Conservation (phyloP, 1,284 basidiomycete species). For the Heterobasidion parviporum region DNA sequence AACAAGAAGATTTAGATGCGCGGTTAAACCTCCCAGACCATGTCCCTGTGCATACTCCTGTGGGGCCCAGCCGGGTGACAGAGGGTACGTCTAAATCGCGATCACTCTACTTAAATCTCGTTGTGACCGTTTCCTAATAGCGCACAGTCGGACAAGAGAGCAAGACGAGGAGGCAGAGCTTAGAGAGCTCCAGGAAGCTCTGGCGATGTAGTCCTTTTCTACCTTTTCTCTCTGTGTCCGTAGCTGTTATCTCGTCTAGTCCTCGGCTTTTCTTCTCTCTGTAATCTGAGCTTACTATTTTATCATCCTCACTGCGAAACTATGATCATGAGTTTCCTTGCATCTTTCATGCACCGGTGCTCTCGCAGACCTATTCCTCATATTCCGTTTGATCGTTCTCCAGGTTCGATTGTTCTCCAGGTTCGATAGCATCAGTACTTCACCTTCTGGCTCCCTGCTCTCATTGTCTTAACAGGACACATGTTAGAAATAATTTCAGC, state of each 20-base stretch:
- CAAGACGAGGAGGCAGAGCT: conserved; percentile 93
- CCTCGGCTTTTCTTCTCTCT: neutral
- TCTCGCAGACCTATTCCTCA: neutral
- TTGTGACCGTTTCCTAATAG: conserved; percentile 14
- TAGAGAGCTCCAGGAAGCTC: conserved; percentile 83
- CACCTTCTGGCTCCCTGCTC: neutral
- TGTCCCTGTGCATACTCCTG: conserved; percentile 83
- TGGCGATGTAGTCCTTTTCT: conserved; percentile 65
- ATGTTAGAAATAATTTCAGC: neutral
- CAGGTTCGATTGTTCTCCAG: neutral
- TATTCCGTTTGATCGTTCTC: neutral
- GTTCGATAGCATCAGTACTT: neutral
- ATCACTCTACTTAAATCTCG: neutral
- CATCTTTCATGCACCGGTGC: neutral
- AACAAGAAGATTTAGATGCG: conserved; percentile 88
- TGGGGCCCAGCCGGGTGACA: conserved; percentile 44
- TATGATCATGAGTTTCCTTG: neutral
- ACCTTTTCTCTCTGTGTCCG: neutral
- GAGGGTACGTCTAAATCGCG: conserved; percentile 40
- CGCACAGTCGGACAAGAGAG: conserved; percentile 40
- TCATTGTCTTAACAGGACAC: neutral
- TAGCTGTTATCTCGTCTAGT: conserved; percentile 8
- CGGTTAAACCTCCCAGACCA: conserved; percentile 85
- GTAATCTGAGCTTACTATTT: neutral
- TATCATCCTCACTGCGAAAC: neutral